These are phyloP conservation scores for Asterella californica DNA, from an alignment of 225 moss, liverwort and hornwort genomes.

Conservation along the genomic window DNA sequence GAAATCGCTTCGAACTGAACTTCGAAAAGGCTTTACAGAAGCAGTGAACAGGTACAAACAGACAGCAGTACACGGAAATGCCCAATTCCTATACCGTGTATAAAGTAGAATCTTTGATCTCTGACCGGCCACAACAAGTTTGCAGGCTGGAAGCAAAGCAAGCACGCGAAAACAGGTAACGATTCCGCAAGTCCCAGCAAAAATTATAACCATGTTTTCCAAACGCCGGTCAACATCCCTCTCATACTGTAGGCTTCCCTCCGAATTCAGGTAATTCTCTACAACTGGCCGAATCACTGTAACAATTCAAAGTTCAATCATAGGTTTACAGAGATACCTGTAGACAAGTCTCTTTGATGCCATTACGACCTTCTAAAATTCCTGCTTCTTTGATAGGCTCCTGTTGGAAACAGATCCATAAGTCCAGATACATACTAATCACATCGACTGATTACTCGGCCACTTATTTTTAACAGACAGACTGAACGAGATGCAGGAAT, in stretches of 20 bases:
- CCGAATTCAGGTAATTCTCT: not conserved
- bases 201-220: not conserved
- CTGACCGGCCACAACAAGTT: not conserved
- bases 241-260: not conserved
- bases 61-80: not conserved
- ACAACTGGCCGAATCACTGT: not conserved
- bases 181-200: not conserved
- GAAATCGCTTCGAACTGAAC: not conserved
- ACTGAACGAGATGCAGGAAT: not conserved
- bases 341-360: conserved; percentile 88
- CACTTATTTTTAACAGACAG: not conserved
- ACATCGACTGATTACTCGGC: not conserved
- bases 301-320: not conserved
- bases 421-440: not conserved
- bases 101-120: not conserved
- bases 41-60: not conserved
- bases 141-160: not conserved
- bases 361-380: conserved; percentile 90
- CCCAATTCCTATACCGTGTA: not conserved
- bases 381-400: conserved; percentile 97
- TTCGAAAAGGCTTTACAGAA: not conserved
- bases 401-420: conserved; percentile 27
- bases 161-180: not conserved
- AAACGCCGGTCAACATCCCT: not conserved
- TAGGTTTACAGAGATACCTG: conserved; percentile 40